phyloP scores from a whole-genome alignment of 352 stramenopile genomes.

The Globisporangium splendens region DNA sequence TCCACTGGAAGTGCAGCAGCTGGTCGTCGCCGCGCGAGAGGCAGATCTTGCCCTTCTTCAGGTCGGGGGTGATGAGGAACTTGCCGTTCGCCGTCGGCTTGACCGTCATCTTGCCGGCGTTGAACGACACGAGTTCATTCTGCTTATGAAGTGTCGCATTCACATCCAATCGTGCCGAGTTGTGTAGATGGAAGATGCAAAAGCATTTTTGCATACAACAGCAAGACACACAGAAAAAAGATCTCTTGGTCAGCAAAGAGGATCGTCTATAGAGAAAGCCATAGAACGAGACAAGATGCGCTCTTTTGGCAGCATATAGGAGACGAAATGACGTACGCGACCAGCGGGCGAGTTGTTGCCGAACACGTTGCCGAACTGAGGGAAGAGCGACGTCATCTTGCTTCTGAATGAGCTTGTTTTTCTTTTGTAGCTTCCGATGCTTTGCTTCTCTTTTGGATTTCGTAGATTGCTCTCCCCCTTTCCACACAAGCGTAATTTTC shows the following conservation, averaged over 20 bases:
- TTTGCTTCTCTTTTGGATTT: constrained; percentile 11
- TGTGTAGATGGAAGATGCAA: neutral
- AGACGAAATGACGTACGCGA: constrained; percentile 14
- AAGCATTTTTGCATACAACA: neutral
- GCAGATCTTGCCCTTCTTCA: constrained; percentile 89
- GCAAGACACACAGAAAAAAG: constrained; percentile 6
- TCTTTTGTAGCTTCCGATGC: constrained; percentile 7
- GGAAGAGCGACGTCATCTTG: constrained; percentile 57
- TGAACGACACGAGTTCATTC: constrained; percentile 89
- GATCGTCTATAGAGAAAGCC: neutral
- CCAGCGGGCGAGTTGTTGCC: constrained; percentile 50
- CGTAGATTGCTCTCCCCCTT: neutral
- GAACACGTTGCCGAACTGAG: constrained; percentile 81
- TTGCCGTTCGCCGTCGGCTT: constrained; percentile 74
- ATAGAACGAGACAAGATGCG: neutral
- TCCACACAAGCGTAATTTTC: neutral
- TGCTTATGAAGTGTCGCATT: constrained; percentile 13
- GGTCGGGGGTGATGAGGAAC: constrained; percentile 85
- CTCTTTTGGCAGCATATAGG: neutral
- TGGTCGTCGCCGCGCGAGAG: constrained; percentile 87
- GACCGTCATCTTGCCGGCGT: constrained; percentile 88
- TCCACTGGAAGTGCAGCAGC: constrained; percentile 92
- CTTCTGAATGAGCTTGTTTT: no score
- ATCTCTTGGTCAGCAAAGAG: constrained; percentile 1
- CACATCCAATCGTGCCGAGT: neutral